Evolutionary conservation across 2,329 filamentous ascomycete species (phyloP), one percentile per base, ranked within the genome.

Genomic region (Lizonia empirigonia): DNA sequence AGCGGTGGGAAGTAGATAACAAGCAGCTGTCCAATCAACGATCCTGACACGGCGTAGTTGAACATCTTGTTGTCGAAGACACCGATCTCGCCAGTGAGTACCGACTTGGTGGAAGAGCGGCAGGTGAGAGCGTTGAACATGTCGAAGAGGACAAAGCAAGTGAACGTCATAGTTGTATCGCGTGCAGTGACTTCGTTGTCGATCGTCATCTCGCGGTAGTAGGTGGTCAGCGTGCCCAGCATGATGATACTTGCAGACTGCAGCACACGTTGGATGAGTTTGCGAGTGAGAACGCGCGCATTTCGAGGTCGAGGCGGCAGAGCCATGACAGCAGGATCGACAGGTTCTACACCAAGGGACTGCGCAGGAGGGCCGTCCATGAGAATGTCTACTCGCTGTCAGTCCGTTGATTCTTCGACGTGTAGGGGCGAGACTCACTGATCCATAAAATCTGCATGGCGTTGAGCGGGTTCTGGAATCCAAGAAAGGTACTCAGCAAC

Each of bases 381-480:
- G 65, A 99, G 92, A 69, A 99, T 97, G 72, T 99, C 93, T 97
- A 63, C 5, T 1, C 10, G 29, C 2, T 16, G 23, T 13, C 38
- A 26, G 1, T 33, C n/a, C 12, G 12, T 8, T 10, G 29, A 7
- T 20, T 15, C 10, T 13, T 1, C 8, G 15, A 12, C 10, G 12
- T 27, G 9, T 1, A 8, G 20, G 33, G 26, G 36, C 15, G 5
- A 47, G 10, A 83, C 91, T 78, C 78, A 97, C 93, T 99, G 68
- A 99, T 99, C 94, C 94, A 99, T 33, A 99, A 82, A 78, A 99
- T 99, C 77, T 99, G 94, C 94, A 99, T 99, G 40, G 94, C 91
- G 72, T 99, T 99, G 54, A 99, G 81, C 36, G 94, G 95, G 70
- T 94, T 96, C 76, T 91, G 92, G 77, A 95, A 94, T 30, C 94